Percentiles rank a stretch among this genome's conserved stretches.
Conservation (phyloP, 306 rosid species). For the Ceratonia siliqua region DNA sequence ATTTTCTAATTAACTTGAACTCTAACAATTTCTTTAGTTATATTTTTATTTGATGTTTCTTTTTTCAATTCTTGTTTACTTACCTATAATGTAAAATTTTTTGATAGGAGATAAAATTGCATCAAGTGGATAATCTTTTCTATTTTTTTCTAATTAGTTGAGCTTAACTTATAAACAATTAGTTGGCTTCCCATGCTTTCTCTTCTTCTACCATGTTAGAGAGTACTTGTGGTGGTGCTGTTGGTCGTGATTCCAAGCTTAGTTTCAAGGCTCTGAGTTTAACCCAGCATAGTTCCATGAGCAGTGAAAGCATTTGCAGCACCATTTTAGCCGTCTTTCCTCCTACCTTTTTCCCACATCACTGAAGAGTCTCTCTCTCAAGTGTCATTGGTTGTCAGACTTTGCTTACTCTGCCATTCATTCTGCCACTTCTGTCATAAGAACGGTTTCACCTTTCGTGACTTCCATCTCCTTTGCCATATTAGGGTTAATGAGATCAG, state of each 20-base stretch:
- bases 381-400: conserved; percentile 94
- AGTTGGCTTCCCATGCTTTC: not conserved
- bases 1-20: no score
- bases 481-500: conserved; percentile 94
- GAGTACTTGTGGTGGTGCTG: conserved; percentile 39
- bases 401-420: conserved; percentile 88
- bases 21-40: no score
- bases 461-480: conserved; percentile 74
- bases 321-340: conserved; percentile 84
- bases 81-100: no score
- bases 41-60: no score
- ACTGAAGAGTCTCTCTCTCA: conserved; percentile 53
- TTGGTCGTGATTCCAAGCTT: conserved; percentile 61
- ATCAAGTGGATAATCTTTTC: no score
- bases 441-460: conserved; percentile 69
- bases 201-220: conserved; percentile 58
- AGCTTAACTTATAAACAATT: no score
- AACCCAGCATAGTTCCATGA: conserved; percentile 65
- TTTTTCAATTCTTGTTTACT: no score
- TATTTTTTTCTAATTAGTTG: no score
- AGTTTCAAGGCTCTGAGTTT: conserved; percentile 60
- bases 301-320: conserved; percentile 83
- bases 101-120: no score
- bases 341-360: conserved; percentile 60
- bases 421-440: conserved; percentile 52